A percentile compares a stretch with the other conserved stretches of the same genome.
These are phyloP conservation scores for Pecoramyces ruminantium DNA, from an alignment of 192 early-diverging fungal species.

Conservation along the genomic window DNA sequence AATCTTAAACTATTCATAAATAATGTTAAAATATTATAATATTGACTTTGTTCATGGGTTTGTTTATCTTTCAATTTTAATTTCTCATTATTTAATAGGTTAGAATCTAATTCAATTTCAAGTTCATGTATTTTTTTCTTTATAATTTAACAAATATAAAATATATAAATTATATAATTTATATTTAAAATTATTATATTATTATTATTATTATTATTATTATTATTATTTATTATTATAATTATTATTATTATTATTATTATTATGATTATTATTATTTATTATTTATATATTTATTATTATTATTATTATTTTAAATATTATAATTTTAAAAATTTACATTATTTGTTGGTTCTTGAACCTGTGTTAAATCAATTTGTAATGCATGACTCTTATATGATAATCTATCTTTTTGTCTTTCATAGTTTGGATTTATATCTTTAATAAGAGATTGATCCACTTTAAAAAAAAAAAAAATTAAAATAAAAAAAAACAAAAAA, in stretches of 20 bases:
- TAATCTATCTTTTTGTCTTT: neutral
- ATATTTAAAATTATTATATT: too few species aligned
- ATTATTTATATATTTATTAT: too few species aligned
- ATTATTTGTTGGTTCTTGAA: neutral
- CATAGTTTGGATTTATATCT: neutral
- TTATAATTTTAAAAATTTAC: too few species aligned
- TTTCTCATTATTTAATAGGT: neutral
- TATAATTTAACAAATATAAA: neutral
- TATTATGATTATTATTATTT: neutral
- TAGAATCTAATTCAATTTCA: neutral
- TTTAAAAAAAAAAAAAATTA: too few species aligned
- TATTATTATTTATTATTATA: too few species aligned
- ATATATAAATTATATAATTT: neutral
- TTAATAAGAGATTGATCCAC: neutral
- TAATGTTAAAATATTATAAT: neutral
- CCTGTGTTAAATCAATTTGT: neutral
- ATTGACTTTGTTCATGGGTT: neutral
- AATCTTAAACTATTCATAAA: neutral
- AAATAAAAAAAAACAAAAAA: too few species aligned
- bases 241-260: too few species aligned
- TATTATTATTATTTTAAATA: too few species aligned
- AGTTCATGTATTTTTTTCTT: neutral
- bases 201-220: too few species aligned
- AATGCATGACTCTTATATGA: neutral
- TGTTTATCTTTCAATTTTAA: neutral